Conservation (phyloP, 441 rosid species). For the Populus trichocarpa region DNA sequence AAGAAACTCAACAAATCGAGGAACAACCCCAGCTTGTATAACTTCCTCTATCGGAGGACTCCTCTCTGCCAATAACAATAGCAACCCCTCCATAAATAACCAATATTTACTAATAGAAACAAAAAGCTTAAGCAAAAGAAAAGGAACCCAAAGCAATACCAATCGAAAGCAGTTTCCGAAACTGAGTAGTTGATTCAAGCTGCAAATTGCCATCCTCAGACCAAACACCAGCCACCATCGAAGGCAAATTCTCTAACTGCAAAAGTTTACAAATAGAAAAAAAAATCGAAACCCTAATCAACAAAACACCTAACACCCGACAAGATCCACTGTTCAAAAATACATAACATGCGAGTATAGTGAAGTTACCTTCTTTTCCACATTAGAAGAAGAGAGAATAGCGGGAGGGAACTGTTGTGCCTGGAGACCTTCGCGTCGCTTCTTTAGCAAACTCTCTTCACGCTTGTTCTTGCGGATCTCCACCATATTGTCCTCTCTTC, state of each 20-base stretch:
- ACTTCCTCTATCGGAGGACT: conserved; percentile 89
- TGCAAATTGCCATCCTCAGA: conserved; percentile 50
- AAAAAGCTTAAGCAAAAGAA: background rate
- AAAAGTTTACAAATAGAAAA: background rate
- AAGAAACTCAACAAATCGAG: conserved; percentile 77
- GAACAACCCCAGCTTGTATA: conserved; percentile 69
- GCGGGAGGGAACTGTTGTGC: conserved; percentile 38
- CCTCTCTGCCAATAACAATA: conserved; percentile 40
- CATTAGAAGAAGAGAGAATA: conserved; percentile 35
- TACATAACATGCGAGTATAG: background rate
- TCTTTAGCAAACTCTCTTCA: conserved; percentile 78
- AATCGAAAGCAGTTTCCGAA: conserved; percentile 66
- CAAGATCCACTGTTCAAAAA: background rate
- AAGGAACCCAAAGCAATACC: conserved; percentile 29
- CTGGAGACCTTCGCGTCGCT: conserved; percentile 81
- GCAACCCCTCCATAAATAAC: background rate
- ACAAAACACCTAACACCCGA: background rate
- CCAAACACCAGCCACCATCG: conserved; percentile 66
- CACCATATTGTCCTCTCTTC: conserved; percentile 85
- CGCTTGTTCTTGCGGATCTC: conserved; percentile 84
- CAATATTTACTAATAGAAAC: background rate
- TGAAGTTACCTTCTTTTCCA: conserved; percentile 52
- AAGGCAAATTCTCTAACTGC: conserved; percentile 65
- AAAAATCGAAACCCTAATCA: background rate
- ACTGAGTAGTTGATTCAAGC: conserved; percentile 63